Conservation (phyloP, 352 stramenopile species). For the Globisporangium middletonii region DNA sequence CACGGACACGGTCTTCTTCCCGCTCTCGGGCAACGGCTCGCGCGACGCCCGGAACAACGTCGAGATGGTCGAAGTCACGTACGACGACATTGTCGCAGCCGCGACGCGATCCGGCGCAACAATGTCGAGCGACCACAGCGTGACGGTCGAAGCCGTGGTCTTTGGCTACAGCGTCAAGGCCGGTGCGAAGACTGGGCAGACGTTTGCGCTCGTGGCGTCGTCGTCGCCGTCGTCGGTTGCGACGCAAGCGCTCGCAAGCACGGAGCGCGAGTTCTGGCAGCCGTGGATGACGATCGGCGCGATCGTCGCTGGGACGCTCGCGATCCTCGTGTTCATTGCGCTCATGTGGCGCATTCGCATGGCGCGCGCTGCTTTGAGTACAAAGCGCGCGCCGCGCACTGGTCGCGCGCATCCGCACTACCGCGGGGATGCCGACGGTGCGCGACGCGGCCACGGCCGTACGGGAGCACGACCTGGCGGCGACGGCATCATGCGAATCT, state of each 20-base stretch:
- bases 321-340: constrained; percentile 48
- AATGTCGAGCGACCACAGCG: constrained; percentile 23
- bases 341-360: constrained; percentile 38
- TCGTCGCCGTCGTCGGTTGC: constrained; percentile 45
- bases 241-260: constrained; percentile 11
- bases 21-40: constrained; percentile 50
- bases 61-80: constrained; percentile 70
- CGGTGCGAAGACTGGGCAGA: constrained; percentile 37
- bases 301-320: constrained; percentile 40
- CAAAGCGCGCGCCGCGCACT: constrained; percentile 13
- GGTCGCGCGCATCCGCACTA: constrained; percentile 1
- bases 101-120: constrained; percentile 20
- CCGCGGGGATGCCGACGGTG: constrained; percentile 2
- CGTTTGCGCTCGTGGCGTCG: constrained; percentile 75
- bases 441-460: too few species aligned
- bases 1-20: constrained; percentile 48
- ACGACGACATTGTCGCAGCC: constrained; percentile 31
- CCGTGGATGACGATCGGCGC: constrained; percentile 72
- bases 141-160: constrained; percentile 62
- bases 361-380: constrained; percentile 7
- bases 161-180: constrained; percentile 62
- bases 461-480: too few species aligned
- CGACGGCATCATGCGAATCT: too few species aligned
- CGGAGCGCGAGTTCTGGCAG: constrained; percentile 42
- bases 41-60: constrained; percentile 71